phyloP scores from a whole-genome alignment of 805 yeast genomes.

The Metschnikowia peoriensis region DNA sequence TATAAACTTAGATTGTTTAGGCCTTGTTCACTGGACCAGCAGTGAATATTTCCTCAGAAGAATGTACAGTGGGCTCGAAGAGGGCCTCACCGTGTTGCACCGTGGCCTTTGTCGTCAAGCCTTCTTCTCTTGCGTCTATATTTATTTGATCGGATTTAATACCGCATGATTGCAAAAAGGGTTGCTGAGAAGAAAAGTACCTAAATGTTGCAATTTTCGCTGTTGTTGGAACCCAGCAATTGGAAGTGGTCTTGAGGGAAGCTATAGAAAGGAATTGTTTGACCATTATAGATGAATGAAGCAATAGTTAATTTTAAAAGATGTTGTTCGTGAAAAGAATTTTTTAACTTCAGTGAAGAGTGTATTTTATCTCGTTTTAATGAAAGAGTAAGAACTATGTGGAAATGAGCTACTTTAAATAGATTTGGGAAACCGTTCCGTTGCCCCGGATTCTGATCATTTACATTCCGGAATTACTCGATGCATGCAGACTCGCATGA shows the following conservation, averaged over 20 bases:
- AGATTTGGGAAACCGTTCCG: conserved; percentile 2
- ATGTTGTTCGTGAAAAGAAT: background rate
- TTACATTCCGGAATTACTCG: background rate
- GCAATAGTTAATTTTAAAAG: background rate
- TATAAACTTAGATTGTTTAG: background rate
- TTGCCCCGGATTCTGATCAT: conserved; percentile 18
- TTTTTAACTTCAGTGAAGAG: background rate
- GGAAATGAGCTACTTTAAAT: conserved; percentile 1
- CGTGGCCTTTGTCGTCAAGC: conserved; percentile 16
- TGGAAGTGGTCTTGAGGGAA: conserved; percentile 40
- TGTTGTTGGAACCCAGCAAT: conserved; percentile 37
- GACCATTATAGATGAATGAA: conserved; percentile 17
- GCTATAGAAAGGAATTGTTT: conserved; percentile 33
- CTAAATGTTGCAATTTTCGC: conserved; percentile 20
- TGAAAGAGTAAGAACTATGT: background rate
- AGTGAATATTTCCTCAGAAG: conserved; percentile 42
- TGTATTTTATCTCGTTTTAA: background rate
- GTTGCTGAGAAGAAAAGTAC: conserved; percentile 36
- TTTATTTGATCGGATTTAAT: conserved; percentile 23
- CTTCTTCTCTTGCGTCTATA: conserved; percentile 37
- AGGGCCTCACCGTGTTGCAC: conserved; percentile 6
- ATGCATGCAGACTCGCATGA: background rate
- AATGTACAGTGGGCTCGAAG: conserved; percentile 41
- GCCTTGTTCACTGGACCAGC: conserved; percentile 43
- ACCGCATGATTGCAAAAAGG: conserved; percentile 35